phyloP scores from a whole-genome alignment of 495 filamentous ascomycete species.

The Tetracladium setigerum region DNA sequence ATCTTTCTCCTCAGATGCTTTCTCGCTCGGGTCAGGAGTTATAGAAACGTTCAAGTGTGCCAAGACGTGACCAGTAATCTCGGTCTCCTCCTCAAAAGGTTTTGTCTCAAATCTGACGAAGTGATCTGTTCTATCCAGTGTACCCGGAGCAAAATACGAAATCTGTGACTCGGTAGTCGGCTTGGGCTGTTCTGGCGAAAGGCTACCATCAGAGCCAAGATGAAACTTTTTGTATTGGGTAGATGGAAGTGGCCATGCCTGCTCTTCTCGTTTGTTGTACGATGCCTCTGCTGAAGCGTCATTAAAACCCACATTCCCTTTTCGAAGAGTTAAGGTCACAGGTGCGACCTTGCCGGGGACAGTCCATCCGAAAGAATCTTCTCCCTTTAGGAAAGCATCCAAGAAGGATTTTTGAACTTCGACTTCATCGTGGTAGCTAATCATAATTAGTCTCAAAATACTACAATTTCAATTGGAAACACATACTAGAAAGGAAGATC shows the following conservation, averaged over 20 bases:
- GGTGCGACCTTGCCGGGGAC: slow-evolving; percentile 40
- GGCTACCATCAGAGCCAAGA: background rate
- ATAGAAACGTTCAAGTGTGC: slow-evolving; percentile 53
- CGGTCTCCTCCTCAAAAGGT: slow-evolving; percentile 45
- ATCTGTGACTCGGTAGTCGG: no score
- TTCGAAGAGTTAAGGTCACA: slow-evolving; percentile 48
- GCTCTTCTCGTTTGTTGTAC: slow-evolving; percentile 42
- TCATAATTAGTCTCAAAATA: no score
- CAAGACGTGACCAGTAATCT: slow-evolving; percentile 58
- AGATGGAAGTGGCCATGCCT: slow-evolving; percentile 52
- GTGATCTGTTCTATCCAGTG: background rate
- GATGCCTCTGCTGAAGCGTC: slow-evolving; percentile 43
- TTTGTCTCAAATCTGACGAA: slow-evolving; percentile 21
- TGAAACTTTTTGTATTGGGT: slow-evolving; percentile 51
- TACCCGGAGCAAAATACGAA: no score
- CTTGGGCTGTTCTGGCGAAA: background rate
- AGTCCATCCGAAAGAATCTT: slow-evolving; percentile 50
- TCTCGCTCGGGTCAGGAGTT: slow-evolving; percentile 25
- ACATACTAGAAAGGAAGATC: slow-evolving; percentile 62
- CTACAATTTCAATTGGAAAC: slow-evolving; percentile 52
- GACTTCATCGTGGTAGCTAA: no score
- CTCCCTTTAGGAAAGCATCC: slow-evolving; percentile 55
- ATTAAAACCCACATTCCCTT: slow-evolving; percentile 55
- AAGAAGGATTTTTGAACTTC: slow-evolving; percentile 50
- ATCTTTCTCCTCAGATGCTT: slow-evolving; percentile 25